Conservation (phyloP, 2,329 filamentous ascomycete genomes). For the Sporothrix variecibatus region DNA sequence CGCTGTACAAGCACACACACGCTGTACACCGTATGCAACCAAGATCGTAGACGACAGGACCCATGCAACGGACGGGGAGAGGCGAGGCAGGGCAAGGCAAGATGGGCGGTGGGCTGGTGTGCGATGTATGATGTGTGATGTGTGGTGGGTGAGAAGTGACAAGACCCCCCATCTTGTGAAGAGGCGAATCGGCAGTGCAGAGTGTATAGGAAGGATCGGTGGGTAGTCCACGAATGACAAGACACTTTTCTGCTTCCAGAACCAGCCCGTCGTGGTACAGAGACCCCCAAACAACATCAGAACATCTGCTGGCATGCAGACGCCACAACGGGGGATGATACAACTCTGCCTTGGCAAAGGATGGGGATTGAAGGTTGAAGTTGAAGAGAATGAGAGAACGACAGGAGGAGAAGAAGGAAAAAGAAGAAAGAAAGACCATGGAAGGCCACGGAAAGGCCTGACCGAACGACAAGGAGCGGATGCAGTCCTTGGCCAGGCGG, state of each 20-base stretch:
- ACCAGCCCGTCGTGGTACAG: conserved; percentile 1
- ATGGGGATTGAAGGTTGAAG: not conserved
- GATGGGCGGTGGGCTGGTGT: not conserved
- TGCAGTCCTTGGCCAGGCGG: not conserved
- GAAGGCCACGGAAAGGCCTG: not conserved
- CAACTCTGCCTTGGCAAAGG: not conserved
- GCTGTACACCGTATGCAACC: not conserved
- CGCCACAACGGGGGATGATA: conserved; percentile 1
- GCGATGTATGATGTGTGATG: not conserved
- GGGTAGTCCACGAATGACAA: not conserved
- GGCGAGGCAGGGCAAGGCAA: not conserved
- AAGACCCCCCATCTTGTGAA: not conserved
- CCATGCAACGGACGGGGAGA: conserved; percentile 10
- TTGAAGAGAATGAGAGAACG: too few species aligned
- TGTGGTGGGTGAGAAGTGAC: conserved; percentile 18
- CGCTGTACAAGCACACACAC: not conserved
- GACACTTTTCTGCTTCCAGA: conserved; percentile 10
- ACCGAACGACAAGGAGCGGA: not conserved
- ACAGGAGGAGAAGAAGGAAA: too few species aligned
- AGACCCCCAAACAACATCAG: conserved; percentile 4
- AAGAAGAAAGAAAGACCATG: not conserved
- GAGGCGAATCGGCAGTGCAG: conserved; percentile 7
- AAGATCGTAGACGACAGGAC: conserved; percentile 12
- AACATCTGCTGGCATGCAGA: conserved; percentile 15
- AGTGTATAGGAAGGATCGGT: not conserved